Evolutionary conservation across 75 land plant genomes (phyloP), one percentile per base, ranked within the genome.

Genomic region (Adiantum capillusveneris): DNA sequence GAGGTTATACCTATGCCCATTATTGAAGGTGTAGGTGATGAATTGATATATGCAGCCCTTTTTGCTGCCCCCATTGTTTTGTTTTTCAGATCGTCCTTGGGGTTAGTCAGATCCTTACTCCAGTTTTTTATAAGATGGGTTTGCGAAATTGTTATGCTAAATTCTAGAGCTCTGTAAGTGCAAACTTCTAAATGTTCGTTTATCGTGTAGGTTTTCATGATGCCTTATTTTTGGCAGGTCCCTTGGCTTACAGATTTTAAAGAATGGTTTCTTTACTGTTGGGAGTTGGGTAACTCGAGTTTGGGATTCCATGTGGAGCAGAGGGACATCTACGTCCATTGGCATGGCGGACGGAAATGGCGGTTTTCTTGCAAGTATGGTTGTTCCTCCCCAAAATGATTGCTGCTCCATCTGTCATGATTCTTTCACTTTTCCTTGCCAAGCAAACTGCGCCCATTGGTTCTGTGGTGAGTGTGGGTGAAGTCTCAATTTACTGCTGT

Each of bases 391-490:
- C 18, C 76, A 67, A 58, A 73, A 78, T 60, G 96, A 90, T 25
- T 67, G 57, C 42, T 91, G 97, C 60, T 79, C 93, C 1, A 53
- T 91, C 13, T 91, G 97, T 63, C 88, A 82, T 63, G 83, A 73
- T 44, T 41, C 53, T 25, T 84, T 81, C 58, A 73, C 62, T 34
- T 24, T 80, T 52, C 86, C 93, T 49, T 84, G 83, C 57, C 93
- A 91, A 60, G 88, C 93, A 29, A 91, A 84, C 49, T 91, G 93
- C 69, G 83, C 97, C 53, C 97, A 91, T 60, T 91, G 97, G 97
- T 91, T 91, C 60, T 91, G 97, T 76, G 93, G 96, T 88, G 30
- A 22, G 68, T 25, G 28, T 2, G 49, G 17, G 14, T 46, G 14
- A 46, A 17, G 14, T 20, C 14, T 6, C 14, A 46, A 6, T 46